phyloP scores from a whole-genome alignment of 1,139 yeast genomes.

The Yamadazyma jaroonii region DNA sequence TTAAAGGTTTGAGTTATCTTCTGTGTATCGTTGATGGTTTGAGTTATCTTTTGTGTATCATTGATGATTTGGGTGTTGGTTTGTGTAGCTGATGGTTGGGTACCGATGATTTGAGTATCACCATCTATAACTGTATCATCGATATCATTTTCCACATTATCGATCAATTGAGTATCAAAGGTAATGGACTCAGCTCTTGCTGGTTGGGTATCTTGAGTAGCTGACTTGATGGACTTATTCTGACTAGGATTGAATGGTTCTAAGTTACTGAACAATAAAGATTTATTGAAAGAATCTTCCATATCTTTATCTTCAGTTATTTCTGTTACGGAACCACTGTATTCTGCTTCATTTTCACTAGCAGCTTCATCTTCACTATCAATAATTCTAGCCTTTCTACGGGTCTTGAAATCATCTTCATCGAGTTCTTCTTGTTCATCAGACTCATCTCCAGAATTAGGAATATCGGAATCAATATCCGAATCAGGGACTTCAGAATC shows the following conservation, averaged over 20 bases:
- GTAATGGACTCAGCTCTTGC: background rate
- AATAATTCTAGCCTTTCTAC: constrained; percentile 2
- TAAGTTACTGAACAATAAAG: constrained; percentile 7
- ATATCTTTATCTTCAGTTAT: background rate
- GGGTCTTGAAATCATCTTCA: constrained; percentile 33
- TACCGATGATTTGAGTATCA: constrained; percentile 8
- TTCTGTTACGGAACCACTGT: background rate
- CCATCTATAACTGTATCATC: constrained; percentile 13
- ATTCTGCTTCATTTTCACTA: constrained; percentile 1
- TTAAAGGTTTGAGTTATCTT: background rate
- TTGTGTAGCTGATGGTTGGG: background rate
- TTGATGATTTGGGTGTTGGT: background rate
- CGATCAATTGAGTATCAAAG: constrained; percentile 8
- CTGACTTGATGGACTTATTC: constrained; percentile 1
- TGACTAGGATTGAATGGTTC: constrained; percentile 8
- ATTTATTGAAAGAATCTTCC: constrained; percentile 4
- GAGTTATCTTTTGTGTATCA: background rate
- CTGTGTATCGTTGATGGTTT: background rate
- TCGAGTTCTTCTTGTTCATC: constrained; percentile 19
- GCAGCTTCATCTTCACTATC: constrained; percentile 11
- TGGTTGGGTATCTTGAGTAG: background rate
- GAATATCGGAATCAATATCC: constrained; percentile 7
- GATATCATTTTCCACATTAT: too few relatives aligned
- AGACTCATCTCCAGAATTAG: background rate
- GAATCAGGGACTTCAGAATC: constrained; percentile 19